phyloP scores from a whole-genome alignment of 208 protist genomes.

The Leishmania arabica region DNA sequence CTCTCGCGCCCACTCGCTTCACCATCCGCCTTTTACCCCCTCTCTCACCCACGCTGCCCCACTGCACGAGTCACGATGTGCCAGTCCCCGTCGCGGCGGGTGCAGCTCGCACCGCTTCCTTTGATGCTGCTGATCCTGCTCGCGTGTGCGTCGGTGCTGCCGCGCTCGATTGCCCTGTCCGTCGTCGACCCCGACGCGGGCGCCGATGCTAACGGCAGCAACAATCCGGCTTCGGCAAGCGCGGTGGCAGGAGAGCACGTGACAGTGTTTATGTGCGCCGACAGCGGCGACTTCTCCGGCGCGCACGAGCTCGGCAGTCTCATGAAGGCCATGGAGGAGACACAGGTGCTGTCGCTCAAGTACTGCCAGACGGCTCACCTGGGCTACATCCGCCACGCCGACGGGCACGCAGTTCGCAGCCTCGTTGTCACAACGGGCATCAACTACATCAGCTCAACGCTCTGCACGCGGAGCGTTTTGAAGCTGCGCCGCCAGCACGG shows the following conservation, averaged over 20 bases:
- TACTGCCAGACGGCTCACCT: constrained; percentile 53
- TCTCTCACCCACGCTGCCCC: neutral
- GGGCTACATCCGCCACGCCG: constrained; percentile 37
- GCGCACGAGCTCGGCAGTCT: constrained; percentile 50
- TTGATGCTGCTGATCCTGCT: constrained; percentile 24
- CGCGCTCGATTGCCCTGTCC: constrained; percentile 10
- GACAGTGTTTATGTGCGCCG: constrained; percentile 53
- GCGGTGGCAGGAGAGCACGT: neutral
- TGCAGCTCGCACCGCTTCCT: neutral
- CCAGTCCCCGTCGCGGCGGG: too few species aligned
- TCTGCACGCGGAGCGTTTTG: constrained; percentile 45
- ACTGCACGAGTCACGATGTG: neutral
- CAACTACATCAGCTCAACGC: constrained; percentile 47
- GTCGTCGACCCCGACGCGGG: neutral
- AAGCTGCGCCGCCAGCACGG: constrained; percentile 27
- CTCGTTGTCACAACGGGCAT: constrained; percentile 60
- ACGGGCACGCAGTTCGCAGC: constrained; percentile 34
- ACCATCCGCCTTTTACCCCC: too few species aligned
- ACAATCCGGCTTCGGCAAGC: neutral
- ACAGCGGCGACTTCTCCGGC: constrained; percentile 39
- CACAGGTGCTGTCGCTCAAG: constrained; percentile 27
- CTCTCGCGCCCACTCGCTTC: neutral
- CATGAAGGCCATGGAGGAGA: constrained; percentile 31
- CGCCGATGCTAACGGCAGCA: neutral
- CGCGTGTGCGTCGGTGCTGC: constrained; percentile 7